Conservation (phyloP, 2,329 filamentous ascomycete species). For the Acephala macrosclerotiorum region DNA sequence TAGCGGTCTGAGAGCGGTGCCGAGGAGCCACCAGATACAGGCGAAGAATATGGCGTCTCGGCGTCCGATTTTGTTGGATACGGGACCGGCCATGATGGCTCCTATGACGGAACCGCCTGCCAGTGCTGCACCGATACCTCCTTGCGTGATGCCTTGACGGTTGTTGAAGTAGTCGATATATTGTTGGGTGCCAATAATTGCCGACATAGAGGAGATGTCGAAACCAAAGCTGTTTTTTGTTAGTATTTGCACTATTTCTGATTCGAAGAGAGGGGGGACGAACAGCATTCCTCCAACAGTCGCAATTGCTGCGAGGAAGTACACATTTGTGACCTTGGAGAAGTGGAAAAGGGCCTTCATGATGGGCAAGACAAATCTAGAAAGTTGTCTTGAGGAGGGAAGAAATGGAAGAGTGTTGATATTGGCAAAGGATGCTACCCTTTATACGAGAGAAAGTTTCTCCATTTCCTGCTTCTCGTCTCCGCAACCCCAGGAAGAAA, state of each 20-base stretch:
- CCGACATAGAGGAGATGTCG: conserved; percentile 62
- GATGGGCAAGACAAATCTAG: neutral
- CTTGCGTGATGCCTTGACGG: conserved; percentile 48
- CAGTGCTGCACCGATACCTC: conserved; percentile 56
- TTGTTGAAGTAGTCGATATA: conserved; percentile 59
- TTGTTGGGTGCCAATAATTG: conserved; percentile 57
- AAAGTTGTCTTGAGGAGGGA: neutral
- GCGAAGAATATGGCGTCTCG: conserved; percentile 10
- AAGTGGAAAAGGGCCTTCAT: conserved; percentile 3
- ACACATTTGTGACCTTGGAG: conserved; percentile 4
- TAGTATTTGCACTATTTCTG: neutral
- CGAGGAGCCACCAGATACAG: conserved; percentile 36
- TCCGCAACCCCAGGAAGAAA: neutral
- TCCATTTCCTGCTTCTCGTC: neutral
- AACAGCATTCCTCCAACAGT: conserved; percentile 9
- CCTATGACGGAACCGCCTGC: conserved; percentile 57
- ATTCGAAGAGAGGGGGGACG: conserved; percentile 22
- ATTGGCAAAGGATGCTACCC: neutral
- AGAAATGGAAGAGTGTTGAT: neutral
- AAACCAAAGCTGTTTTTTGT: conserved; percentile 53
- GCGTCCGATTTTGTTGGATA: conserved; percentile 48
- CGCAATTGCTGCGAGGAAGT: conserved; percentile 3
- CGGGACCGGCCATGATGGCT: conserved; percentile 51
- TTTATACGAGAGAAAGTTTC: neutral
- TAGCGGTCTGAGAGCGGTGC: conserved; percentile 42